Evolutionary conservation across 116 monocot genomes (phyloP).

Genomic region (Phalaenopsis hybrid): DNA sequence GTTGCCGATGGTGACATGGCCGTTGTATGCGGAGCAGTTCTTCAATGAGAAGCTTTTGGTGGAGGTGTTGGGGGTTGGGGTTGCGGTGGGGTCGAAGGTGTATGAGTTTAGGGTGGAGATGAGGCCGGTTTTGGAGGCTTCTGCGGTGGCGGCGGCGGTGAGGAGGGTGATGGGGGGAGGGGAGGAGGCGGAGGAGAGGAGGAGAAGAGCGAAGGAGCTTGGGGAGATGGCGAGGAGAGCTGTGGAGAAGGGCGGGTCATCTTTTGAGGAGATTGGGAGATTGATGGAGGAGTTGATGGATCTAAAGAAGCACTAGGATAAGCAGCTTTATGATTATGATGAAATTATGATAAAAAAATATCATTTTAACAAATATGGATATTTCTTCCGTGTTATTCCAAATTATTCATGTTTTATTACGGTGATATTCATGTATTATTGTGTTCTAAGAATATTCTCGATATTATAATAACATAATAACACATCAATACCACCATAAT

Average conservation of each 20-base stretch:
- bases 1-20: conserved; percentile 9
- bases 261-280: not conserved
- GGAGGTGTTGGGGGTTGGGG: not conserved
- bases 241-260: conserved; percentile 6
- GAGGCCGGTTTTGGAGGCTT: conserved; percentile 2
- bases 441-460: no score
- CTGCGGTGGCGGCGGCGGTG: not conserved
- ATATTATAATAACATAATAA: no score
- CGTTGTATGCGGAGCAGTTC: not conserved
- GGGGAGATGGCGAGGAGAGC: conserved; percentile 8
- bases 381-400: no score
- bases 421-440: no score
- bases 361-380: no score
- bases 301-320: no score
- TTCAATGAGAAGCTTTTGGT: conserved; percentile 10
- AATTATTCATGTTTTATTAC: no score
- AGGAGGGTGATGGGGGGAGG: conserved; percentile 1
- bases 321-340: no score
- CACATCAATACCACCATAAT: no score
- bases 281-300: conserved; percentile 4
- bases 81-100: not conserved
- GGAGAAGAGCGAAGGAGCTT: conserved; percentile 9
- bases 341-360: no score
- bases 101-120: not conserved
- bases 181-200: conserved; percentile 13